Evolutionary conservation across 202 grass and related monocot species (phyloP), one percentile per base, ranked within the genome.

Genomic region (Schoenoplectus tabernaemontani): DNA sequence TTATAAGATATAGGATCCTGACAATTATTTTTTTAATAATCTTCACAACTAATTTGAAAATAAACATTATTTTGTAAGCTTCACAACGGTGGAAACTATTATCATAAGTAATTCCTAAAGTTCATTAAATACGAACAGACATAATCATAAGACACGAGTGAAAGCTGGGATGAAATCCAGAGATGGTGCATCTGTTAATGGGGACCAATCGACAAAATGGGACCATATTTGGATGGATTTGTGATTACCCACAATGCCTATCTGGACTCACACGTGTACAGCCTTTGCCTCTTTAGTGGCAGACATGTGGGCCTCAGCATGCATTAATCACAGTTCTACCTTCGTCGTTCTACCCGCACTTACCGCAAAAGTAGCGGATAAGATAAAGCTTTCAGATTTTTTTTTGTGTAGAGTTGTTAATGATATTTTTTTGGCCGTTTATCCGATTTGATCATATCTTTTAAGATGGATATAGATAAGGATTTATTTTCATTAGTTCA

Each of bases 161-260:
- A 79, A 79, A 64, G 77, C 23, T 19, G 36, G 24, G 57, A 79
- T 32, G 38, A 50, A 10, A 28, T 64, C 28, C 12, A 63, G 59
- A 80, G 32, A 64, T 22, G 11, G n/a, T 80, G 59, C 77, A 80
- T 23, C 7, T 47, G 77, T 10, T 41, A 47, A 24, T 64, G 33
- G 59, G 77, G 41, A 80, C 77, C 77, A 80, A 80, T 80, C 37
- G 77, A 80, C 77, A 63, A 47, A 32, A n/a, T 50, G 77, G 58
- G 43, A 11, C 58, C 34, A 41, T 28, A 28, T 28, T 28, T 28
- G 28, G 28, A 28, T 28, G 28, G 28, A 28, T 28, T 28, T 51
- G 47, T 51, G 47, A 51, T 32, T 24, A 73, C 24, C 44, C 43
- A 46, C 65, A 46, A 3, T 44, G n/a, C 20, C 33, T 78, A 78